Conservation (phyloP, 495 filamentous ascomycete genomes). For the Trichoderma reesei region DNA sequence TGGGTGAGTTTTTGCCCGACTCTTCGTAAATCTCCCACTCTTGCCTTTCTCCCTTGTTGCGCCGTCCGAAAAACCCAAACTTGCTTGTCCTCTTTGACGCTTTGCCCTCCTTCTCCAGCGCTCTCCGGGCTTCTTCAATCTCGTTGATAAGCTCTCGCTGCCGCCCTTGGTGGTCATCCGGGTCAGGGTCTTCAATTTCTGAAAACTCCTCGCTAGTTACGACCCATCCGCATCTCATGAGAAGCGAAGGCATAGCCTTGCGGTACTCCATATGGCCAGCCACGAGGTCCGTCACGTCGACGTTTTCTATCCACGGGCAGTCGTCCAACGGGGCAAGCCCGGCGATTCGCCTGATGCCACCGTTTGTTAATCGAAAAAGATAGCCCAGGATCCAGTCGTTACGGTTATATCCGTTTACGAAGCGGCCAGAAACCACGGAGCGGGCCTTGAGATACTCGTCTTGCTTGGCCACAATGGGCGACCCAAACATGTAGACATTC, state of each 20-base stretch:
- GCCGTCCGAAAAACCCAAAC: slow-evolving; percentile 72
- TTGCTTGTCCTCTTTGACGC: slow-evolving; percentile 24
- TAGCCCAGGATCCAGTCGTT: slow-evolving; percentile 99
- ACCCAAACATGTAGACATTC: slow-evolving; percentile 91
- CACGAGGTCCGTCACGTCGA: slow-evolving; percentile 78
- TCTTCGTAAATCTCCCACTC: slow-evolving; percentile 93
- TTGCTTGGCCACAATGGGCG: slow-evolving; percentile 80
- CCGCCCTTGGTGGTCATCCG: slow-evolving; percentile 78
- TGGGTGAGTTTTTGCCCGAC: slow-evolving; percentile 20
- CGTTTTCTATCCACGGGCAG: slow-evolving; percentile 76
- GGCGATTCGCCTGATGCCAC: slow-evolving; percentile 83
- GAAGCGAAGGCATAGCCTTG: slow-evolving; percentile 74
- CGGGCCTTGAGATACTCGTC: slow-evolving; percentile 81
- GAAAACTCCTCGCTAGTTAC: slow-evolving; percentile 89
- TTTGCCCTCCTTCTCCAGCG: slow-evolving; percentile 57
- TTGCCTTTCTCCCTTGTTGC: slow-evolving; percentile 70
- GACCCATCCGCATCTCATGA: slow-evolving; percentile 74
- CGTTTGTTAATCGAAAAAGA: slow-evolving; percentile 87
- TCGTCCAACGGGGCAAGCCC: slow-evolving; percentile 75
- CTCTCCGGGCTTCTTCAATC: slow-evolving; percentile 87
- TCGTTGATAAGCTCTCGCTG: slow-evolving; percentile 93
- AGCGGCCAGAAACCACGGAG: slow-evolving; percentile 75
- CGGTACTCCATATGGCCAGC: slow-evolving; percentile 97
- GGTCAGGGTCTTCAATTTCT: slow-evolving; percentile 96
- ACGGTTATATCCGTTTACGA: slow-evolving; percentile 87